phyloP scores from a whole-genome alignment of 352 stramenopile species.

The Pythium insidiosum region DNA sequence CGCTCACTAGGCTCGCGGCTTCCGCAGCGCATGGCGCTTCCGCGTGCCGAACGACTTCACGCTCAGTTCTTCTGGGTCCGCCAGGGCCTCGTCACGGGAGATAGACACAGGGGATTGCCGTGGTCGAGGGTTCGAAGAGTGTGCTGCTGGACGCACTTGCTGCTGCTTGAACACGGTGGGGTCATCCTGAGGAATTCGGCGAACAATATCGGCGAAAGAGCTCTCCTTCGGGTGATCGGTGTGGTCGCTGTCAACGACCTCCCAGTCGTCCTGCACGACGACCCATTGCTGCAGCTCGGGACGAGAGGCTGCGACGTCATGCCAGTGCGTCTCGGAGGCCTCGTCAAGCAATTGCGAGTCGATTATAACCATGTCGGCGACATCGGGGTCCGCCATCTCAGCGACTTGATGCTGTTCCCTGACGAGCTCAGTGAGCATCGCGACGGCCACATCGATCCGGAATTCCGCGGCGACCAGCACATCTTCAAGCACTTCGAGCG shows the following conservation, averaged over 20 bases:
- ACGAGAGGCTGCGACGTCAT: slow-evolving; percentile 28
- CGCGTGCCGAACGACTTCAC: slow-evolving; percentile 59
- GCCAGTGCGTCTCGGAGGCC: slow-evolving; percentile 52
- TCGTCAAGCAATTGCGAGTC: slow-evolving; percentile 27
- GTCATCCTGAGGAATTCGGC: background rate
- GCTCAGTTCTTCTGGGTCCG: slow-evolving; percentile 10
- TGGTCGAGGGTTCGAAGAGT: too few relatives aligned
- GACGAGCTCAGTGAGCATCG: slow-evolving; percentile 49
- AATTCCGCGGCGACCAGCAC: slow-evolving; percentile 58
- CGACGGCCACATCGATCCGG: slow-evolving; percentile 47
- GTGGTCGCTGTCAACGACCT: slow-evolving; percentile 50
- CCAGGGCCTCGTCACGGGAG: background rate
- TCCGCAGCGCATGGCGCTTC: slow-evolving; percentile 28
- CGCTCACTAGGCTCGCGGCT: slow-evolving; percentile 9
- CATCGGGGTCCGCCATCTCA: background rate
- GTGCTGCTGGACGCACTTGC: too few relatives aligned
- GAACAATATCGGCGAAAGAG: slow-evolving; percentile 43
- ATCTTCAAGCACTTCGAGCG: slow-evolving; percentile 40
- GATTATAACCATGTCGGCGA: slow-evolving; percentile 21
- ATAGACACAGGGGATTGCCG: too few relatives aligned
- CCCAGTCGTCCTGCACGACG: slow-evolving; percentile 64
- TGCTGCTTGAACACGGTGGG: too few relatives aligned
- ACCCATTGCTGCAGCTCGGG: slow-evolving; percentile 32
- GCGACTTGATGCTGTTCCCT: slow-evolving; percentile 9
- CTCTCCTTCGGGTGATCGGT: slow-evolving; percentile 15